Evolutionary conservation across 108 stramenopile genomes (phyloP), one percentile per base, ranked within the genome.

Genomic region (Cyclostephanos tholiformis): DNA sequence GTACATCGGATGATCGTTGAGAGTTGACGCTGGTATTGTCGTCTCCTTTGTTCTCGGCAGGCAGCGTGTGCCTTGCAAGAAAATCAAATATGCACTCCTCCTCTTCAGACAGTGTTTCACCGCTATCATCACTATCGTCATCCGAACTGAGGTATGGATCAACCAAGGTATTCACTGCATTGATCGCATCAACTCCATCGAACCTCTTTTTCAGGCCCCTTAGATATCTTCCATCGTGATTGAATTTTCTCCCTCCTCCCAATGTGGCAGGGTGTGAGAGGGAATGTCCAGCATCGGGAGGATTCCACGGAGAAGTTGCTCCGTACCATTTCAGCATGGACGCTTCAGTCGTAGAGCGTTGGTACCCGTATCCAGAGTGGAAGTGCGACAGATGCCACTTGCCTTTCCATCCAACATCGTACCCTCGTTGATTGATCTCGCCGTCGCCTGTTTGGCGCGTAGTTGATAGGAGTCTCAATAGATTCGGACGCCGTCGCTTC

Each of bases 281-380:
- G 50, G 83, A 84, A 63, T 85, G 83, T n/a, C 87, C 87, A 14
- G 85, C 85, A 68, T 88, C 87, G n/a, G 87, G 87, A 3, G 87
- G 85, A 65, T 82, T 70, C 87, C 87, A 88, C 51, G 39, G 30
- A 38, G 35, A 41, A 20, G 79, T 72, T n/a, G 71, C 74, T 19
- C 74, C 74, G 63, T 79, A 74, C 72, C 56, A 63, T 1, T 69
- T 74, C 23, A 79, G 56, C 13, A 74, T 41, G 1, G 50, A 46
- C 16, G 74, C 49, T 44, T 74, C 46, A 10, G 58, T 29, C 12
- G 35, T 62, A 7, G 44, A 36, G 43, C 46, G 32, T 32, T 32
- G 32, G 32, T 32, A 4, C 4, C 32, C 4, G 32, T 32, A 32
- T 32, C 4, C 22, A 7, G 61, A 49, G 17, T 43, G 38, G n/a